Base-by-base conservation (phyloP, 2,329 filamentous ascomycete genomes). In the Aureobasidium pullulans region DNA sequence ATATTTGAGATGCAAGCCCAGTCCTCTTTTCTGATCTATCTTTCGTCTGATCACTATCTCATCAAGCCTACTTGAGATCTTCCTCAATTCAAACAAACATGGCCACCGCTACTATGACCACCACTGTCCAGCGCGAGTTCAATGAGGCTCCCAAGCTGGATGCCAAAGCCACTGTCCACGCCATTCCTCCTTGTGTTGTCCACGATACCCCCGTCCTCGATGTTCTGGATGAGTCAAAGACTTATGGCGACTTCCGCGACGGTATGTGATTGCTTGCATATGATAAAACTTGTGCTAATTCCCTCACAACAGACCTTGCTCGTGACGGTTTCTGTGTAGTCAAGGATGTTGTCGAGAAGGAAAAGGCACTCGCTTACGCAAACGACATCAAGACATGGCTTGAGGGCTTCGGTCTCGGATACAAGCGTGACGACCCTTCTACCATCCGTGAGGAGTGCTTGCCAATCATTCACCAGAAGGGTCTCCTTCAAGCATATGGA, bases 311-410 rank as follows among this genome's bases (percentile, higher is more conserved):
- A 57, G 57, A 60, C 28, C 57, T 60, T 23, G 44, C 37, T 28
- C 65, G 70, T 13, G 69, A 80, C 58, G 77, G 77, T 3, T 79
- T 69, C 62, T 74, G 73, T 1, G 71, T 80, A n/a, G 67, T 80
- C 57, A 79, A 79, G 59, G 72, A 72, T 1, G 76, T 75, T 1
- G 72, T 80, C 44, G 74, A 76, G 0, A 65, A 62, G 1, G 76
- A 76, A 19, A 69, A 69, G 32, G 77, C 76, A 1, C 62, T 69
- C 8, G 62, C 65, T 8, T 76, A 76, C 63, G 68, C 67, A 4
- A 61, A 66, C 40, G 60, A 60, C 7, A 67, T 68, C 64, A 65
- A 63, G 52, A 53, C 60, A 19, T 65, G 69, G 68, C 64, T 73
- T 3, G 71, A 73, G 49, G 66, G 66, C 58, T 73, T 73, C 31